Percentiles rank a stretch among this genome's conserved stretches.
Conservation (phyloP, 108 stramenopile species). For the Nitzschia sp. region DNA sequence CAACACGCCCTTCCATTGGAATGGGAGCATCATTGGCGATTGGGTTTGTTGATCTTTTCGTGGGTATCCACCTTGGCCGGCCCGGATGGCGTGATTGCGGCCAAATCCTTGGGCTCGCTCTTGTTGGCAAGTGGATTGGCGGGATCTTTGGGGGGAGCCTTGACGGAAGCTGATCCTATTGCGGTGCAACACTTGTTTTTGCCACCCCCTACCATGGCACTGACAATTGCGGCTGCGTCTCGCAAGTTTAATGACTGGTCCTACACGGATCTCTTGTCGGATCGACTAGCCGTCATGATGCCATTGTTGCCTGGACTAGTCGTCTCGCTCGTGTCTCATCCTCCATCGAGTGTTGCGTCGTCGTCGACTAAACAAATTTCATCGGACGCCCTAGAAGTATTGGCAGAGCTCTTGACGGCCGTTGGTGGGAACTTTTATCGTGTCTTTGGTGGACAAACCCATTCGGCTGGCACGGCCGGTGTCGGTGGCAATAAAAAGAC, state of each 20-base stretch:
- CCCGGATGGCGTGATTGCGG: conserved; percentile 61
- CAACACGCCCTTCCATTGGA: conserved; percentile 18
- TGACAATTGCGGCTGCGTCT: conserved; percentile 43
- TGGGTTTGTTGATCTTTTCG: conserved; percentile 64
- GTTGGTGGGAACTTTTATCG: conserved; percentile 54
- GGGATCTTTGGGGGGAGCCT: conserved; percentile 54
- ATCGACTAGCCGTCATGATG: conserved; percentile 73
- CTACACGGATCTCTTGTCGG: conserved; percentile 65
- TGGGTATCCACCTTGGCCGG: conserved; percentile 81
- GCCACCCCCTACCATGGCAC: conserved; percentile 52
- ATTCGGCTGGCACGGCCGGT: conserved; percentile 16
- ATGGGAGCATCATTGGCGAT: conserved; percentile 82
- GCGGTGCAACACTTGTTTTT: conserved; percentile 36
- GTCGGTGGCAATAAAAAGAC: neutral
- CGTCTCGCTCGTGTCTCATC: conserved; percentile 54
- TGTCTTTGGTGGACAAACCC: conserved; percentile 45
- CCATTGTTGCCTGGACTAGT: conserved; percentile 75
- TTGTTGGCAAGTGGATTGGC: conserved; percentile 70
- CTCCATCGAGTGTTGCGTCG: no score
- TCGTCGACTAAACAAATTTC: neutral
- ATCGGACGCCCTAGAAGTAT: conserved; percentile 2
- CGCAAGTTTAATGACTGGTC: conserved; percentile 39
- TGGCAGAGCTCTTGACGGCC: conserved; percentile 44
- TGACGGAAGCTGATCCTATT: conserved; percentile 7
- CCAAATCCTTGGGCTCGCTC: conserved; percentile 62